These are phyloP conservation scores for Apiospora phragmitis DNA, from an alignment of 2,329 filamentous ascomycete species.

Conservation along the genomic window DNA sequence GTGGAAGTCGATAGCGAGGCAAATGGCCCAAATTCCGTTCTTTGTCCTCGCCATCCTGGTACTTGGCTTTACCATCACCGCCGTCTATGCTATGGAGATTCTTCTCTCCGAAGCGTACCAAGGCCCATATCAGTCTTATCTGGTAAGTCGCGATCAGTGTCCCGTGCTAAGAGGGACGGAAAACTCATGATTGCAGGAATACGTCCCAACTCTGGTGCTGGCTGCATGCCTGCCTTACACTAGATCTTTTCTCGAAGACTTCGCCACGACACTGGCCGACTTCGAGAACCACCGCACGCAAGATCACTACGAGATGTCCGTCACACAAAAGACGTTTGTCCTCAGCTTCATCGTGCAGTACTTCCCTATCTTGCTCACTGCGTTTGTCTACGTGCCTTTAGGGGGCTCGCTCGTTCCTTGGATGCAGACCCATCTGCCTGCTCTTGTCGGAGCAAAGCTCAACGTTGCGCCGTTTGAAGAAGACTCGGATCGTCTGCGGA, in stretches of 20 bases:
- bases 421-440: constrained; percentile 59
- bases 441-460: constrained; percentile 55
- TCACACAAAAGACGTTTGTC: constrained; percentile 74
- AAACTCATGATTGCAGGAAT: constrained; percentile 50
- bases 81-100: constrained; percentile 72
- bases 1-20: constrained; percentile 63
- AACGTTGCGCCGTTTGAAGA: constrained; percentile 58
- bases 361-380: constrained; percentile 72
- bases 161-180: constrained; percentile 10
- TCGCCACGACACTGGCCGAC: constrained; percentile 64
- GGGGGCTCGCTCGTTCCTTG: constrained; percentile 67
- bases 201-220: constrained; percentile 70
- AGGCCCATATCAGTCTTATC: constrained; percentile 64
- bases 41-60: constrained; percentile 57
- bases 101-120: constrained; percentile 74
- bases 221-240: constrained; percentile 68
- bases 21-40: constrained; percentile 70
- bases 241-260: constrained; percentile 59
- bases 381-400: constrained; percentile 79
- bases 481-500: constrained; percentile 64
- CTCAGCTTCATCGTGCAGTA: constrained; percentile 83
- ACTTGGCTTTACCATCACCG: constrained; percentile 66
- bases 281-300: constrained; percentile 77
- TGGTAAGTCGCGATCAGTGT: constrained; percentile 46
- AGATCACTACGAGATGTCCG: constrained; percentile 66